Evolutionary conservation across 106 monocot genomes (phyloP).

Genomic region (Apostasia shenzhenica): DNA sequence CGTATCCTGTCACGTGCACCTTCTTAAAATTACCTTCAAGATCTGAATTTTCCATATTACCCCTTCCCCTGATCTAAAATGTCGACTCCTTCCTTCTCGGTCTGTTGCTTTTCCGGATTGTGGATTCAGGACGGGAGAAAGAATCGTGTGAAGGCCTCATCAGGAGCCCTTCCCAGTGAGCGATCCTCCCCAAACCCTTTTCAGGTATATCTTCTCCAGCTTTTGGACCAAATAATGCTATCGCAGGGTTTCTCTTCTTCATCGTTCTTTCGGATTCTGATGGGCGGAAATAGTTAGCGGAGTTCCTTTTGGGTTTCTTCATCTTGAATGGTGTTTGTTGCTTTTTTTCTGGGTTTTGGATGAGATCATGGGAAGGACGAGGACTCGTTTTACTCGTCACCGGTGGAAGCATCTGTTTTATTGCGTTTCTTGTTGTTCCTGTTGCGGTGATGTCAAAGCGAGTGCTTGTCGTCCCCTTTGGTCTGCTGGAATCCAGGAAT

Average conservation of each 20-base stretch:
- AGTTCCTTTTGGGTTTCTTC: not conserved
- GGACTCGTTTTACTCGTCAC: not conserved
- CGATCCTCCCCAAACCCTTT: not conserved
- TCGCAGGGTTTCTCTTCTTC: not conserved
- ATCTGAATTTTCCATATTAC: not conserved
- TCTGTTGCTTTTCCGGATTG: not conserved
- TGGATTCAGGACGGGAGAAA: conserved; percentile 1
- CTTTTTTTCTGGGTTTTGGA: not conserved
- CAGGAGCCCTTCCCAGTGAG: not conserved
- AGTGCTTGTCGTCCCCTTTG: not conserved
- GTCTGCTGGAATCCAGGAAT: not conserved
- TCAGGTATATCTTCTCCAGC: not conserved
- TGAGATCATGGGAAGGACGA: conserved; percentile 6
- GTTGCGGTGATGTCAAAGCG: not conserved
- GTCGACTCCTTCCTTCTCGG: not conserved
- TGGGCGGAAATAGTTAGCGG: not conserved
- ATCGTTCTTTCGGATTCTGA: not conserved
- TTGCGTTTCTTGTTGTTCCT: not conserved
- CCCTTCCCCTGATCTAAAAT: not conserved
- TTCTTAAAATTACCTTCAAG: too few relatives aligned
- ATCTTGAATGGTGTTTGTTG: not conserved
- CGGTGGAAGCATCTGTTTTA: not conserved
- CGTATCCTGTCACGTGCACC: too few relatives aligned
- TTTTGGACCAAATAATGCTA: not conserved
- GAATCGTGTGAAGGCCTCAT: not conserved